Conservation (phyloP, 2,329 filamentous ascomycete genomes). For the Sarocladiaceae sp. region DNA sequence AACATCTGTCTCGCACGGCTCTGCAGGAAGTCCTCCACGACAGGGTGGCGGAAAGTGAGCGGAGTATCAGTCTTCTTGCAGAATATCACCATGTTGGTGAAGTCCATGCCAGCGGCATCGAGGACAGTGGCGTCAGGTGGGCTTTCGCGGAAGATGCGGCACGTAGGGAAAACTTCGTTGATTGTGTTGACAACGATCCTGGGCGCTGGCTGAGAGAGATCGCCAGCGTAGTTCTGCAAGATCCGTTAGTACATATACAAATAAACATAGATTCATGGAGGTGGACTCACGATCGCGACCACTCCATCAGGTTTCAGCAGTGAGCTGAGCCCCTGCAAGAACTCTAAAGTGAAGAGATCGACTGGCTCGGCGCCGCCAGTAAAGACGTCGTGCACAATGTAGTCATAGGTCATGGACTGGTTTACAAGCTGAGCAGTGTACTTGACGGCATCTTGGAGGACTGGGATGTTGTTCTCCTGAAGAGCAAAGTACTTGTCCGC, state of each 20-base stretch:
- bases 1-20: slow-evolving; percentile 68
- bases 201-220: slow-evolving; percentile 72
- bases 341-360: slow-evolving; percentile 81
- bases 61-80: slow-evolving; percentile 63
- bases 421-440: slow-evolving; percentile 51
- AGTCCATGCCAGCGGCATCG: slow-evolving; percentile 56
- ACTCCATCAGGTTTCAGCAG: slow-evolving; percentile 76
- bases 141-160: slow-evolving; percentile 84
- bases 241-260: not conserved
- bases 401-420: slow-evolving; percentile 63
- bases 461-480: slow-evolving; percentile 69
- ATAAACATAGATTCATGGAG: not conserved
- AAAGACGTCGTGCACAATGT: slow-evolving; percentile 97
- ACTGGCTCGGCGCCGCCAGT: slow-evolving; percentile 92
- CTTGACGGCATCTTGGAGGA: slow-evolving; percentile 76
- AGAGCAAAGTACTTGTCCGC: slow-evolving; percentile 80
- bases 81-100: slow-evolving; percentile 96
- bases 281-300: slow-evolving; percentile 73
- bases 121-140: slow-evolving; percentile 45
- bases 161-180: slow-evolving; percentile 75
- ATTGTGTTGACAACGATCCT: slow-evolving; percentile 81
- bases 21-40: slow-evolving; percentile 62
- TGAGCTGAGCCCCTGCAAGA: slow-evolving; percentile 64
- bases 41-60: slow-evolving; percentile 64
- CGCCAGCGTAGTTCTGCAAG: slow-evolving; percentile 84